Conservation (phyloP, 164 flowering plant species). For the Stephania japonica region DNA sequence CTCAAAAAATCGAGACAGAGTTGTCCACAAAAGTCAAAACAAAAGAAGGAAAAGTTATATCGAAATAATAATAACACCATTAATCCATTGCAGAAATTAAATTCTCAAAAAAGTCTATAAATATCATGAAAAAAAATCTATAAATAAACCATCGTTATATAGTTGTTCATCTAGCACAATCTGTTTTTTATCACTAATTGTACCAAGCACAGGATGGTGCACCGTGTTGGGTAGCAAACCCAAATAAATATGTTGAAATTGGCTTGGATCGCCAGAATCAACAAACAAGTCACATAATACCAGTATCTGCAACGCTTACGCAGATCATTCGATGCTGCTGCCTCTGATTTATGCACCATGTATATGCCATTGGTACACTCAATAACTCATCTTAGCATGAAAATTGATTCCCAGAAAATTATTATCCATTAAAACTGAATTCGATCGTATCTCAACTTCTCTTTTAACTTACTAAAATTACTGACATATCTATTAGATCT, state of each 20-base stretch:
- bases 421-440: slow-evolving; percentile 9
- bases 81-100: too few species aligned
- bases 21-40: too few species aligned
- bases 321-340: not conserved
- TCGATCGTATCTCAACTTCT: not conserved
- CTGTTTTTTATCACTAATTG: too few species aligned
- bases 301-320: not conserved
- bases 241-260: not conserved
- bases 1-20: too few species aligned
- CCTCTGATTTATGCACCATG: not conserved
- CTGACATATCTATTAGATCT: slow-evolving; percentile 35
- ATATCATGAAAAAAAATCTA: too few species aligned
- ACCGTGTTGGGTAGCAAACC: too few species aligned
- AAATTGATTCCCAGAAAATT: slow-evolving; percentile 7
- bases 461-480: not conserved
- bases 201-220: too few species aligned
- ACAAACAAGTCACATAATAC: not conserved
- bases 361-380: not conserved
- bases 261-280: not conserved
- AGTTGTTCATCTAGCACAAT: too few species aligned
- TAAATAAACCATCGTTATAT: too few species aligned
- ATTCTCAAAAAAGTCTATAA: too few species aligned
- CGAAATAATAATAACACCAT: too few species aligned
- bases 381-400: not conserved
- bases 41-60: too few species aligned